Evolutionary conservation across 495 filamentous ascomycete species (phyloP).

Genomic region (Astrothelium macrocarpum): DNA sequence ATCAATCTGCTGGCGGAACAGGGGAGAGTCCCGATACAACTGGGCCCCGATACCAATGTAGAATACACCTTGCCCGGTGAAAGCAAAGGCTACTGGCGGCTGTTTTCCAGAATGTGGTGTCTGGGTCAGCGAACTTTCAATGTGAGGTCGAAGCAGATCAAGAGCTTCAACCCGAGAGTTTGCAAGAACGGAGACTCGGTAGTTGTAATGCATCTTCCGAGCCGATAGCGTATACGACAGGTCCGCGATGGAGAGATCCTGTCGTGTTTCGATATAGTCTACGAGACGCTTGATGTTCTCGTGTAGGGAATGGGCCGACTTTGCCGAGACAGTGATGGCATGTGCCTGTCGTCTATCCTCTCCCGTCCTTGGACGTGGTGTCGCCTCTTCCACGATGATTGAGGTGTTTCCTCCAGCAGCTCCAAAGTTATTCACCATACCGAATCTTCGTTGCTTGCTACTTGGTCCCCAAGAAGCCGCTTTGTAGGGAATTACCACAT

Average conservation of each 20-base stretch:
- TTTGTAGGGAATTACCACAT: slow-evolving; percentile 30
- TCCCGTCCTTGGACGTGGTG: slow-evolving; percentile 19
- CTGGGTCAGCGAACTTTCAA: slow-evolving; percentile 14
- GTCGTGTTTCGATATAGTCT: slow-evolving; percentile 40
- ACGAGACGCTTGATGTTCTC: slow-evolving; percentile 24
- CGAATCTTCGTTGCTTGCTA: slow-evolving; percentile 30
- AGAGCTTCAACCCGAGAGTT: not conserved
- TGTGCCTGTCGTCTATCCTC: slow-evolving; percentile 45
- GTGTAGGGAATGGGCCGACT: slow-evolving; percentile 29
- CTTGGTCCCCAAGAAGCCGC: slow-evolving; percentile 19
- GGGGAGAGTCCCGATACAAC: slow-evolving; percentile 21
- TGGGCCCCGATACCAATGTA: slow-evolving; percentile 29
- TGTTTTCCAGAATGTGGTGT: slow-evolving; percentile 13
- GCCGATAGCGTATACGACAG: slow-evolving; percentile 76
- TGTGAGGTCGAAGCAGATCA: slow-evolving; percentile 1
- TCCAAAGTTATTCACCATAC: slow-evolving; percentile 61
- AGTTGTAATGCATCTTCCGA: slow-evolving; percentile 68
- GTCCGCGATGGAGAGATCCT: slow-evolving; percentile 37
- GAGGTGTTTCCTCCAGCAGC: slow-evolving; percentile 47
- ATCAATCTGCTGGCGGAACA: slow-evolving; percentile 26
- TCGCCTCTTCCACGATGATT: slow-evolving; percentile 48
- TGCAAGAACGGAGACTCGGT: slow-evolving; percentile 51
- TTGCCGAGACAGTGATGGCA: slow-evolving; percentile 50
- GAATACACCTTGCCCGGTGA: slow-evolving; percentile 35
- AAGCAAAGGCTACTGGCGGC: slow-evolving; percentile 34